These are phyloP conservation scores for Arthrinium puccinioides DNA, from an alignment of 2,329 filamentous ascomycete genomes.

Conservation along the genomic window DNA sequence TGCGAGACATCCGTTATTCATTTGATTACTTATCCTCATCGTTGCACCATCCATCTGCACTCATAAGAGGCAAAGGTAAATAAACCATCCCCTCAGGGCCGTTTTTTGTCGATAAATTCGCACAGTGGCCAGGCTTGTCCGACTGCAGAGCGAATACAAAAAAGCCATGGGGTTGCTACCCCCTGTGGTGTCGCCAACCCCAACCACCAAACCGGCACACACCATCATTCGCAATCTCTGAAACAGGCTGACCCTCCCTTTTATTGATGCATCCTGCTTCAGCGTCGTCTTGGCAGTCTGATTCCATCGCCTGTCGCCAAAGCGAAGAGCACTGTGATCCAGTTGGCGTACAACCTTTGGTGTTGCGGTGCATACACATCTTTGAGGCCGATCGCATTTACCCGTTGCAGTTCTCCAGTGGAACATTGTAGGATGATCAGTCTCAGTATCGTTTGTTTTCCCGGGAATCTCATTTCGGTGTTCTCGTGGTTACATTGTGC, in stretches of 20 bases:
- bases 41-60: too few species aligned
- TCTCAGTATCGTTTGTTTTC: slow-evolving; percentile 4
- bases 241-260: slow-evolving; percentile 6
- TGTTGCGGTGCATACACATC: background rate
- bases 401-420: slow-evolving; percentile 1
- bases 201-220: slow-evolving; percentile 2
- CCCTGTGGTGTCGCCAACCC: slow-evolving; percentile 1
- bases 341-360: too few species aligned
- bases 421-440: slow-evolving; percentile 2
- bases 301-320: too few species aligned
- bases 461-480: slow-evolving; percentile 1
- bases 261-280: slow-evolving; percentile 4
- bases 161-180: slow-evolving; percentile 2
- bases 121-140: slow-evolving; percentile 4
- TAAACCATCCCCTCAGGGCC: too few species aligned
- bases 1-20: too few species aligned
- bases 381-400: too few species aligned
- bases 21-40: too few species aligned
- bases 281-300: background rate
- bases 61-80: too few species aligned
- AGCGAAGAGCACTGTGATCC: background rate
- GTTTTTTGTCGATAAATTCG: too few species aligned
- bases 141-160: slow-evolving; percentile 2
- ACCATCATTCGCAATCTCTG: slow-evolving; percentile 5
- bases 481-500: slow-evolving; percentile 2